Evolutionary conservation across 805 yeast species (phyloP).

Genomic region (Candida insectorum): DNA sequence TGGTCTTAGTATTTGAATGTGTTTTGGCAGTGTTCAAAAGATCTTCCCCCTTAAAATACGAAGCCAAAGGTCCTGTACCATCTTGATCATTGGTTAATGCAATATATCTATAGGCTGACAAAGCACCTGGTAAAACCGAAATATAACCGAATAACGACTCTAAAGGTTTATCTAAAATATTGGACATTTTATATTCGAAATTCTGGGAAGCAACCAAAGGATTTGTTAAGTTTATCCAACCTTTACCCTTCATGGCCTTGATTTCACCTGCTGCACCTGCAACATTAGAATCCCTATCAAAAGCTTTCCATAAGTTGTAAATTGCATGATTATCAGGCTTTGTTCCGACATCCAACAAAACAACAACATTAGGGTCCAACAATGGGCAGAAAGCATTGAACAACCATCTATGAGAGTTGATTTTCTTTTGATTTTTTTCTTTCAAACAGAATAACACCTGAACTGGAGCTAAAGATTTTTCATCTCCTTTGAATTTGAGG

Average conservation of each 20-base stretch:
- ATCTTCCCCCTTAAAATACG: slow-evolving; percentile 88
- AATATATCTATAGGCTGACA: slow-evolving; percentile 88
- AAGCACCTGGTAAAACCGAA: slow-evolving; percentile 91
- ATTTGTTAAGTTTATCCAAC: slow-evolving; percentile 75
- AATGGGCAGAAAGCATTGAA: slow-evolving; percentile 93
- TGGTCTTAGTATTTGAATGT: slow-evolving; percentile 48
- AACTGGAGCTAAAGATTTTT: slow-evolving; percentile 88
- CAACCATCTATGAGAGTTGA: slow-evolving; percentile 97
- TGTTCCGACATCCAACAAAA: slow-evolving; percentile 95
- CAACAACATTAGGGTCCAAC: slow-evolving; percentile 85
- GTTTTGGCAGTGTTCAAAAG: slow-evolving; percentile 25
- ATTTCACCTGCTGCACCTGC: slow-evolving; percentile 99
- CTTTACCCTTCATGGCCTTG: slow-evolving; percentile 89
- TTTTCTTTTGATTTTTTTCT: slow-evolving; percentile 88
- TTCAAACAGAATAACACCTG: slow-evolving; percentile 90
- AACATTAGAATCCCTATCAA: slow-evolving; percentile 92
- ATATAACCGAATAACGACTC: slow-evolving; percentile 93
- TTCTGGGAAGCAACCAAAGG: slow-evolving; percentile 96
- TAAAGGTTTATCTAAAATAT: slow-evolving; percentile 89
- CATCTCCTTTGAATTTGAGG: slow-evolving; percentile 84
- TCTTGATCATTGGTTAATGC: slow-evolving; percentile 82
- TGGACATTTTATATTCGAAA: slow-evolving; percentile 96
- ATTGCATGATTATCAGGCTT: slow-evolving; percentile 85
- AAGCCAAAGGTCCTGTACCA: slow-evolving; percentile 87
- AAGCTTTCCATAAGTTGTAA: slow-evolving; percentile 95